Evolutionary conservation across 2,329 filamentous ascomycete genomes (phyloP), one percentile per base, ranked within the genome.

Genomic region (Mycosphaerella sp.): DNA sequence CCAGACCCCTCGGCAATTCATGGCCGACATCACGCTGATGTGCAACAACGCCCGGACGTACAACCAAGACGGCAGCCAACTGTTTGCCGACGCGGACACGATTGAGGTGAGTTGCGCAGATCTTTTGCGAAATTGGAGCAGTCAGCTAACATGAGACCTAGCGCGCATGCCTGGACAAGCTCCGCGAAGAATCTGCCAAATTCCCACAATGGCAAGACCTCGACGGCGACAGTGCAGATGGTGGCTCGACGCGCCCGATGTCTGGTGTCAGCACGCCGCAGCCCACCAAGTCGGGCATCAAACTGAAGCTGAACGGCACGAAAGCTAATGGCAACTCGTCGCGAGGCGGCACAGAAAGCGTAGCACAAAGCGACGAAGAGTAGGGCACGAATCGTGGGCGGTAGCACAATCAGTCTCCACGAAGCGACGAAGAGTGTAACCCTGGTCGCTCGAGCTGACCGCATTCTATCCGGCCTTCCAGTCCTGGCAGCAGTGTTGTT

Each of bases 1-100:
- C 72, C 83, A 82, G 63, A 86, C 81, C 66, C 73, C 96, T 57
- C 83, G 81, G 67, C 88, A 91, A 63, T 83, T 98, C 78, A 81
- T 83, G 52, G 83, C 81, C 62, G 95, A 98, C 67, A 84, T 98
- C 59, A 82, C 84, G 48, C 74, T 92, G 59, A 81, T 98, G 72
- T 93, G 91, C 70, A 83, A 80, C 68, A 98, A 98, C 71, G 95
- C 92, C 61, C 83, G 89, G 70, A 93, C 87, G 2, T 98, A 95
- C 77, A 98, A 98, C 67, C 95, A 98, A 72, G 93, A 97, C 68
- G 87, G 86, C 54, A 96, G 91, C 71, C 77, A 95, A 64, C 80
- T 98, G 51, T 97, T 91, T 74, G 81, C 88, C 66, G 93, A 98
- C 76, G 92, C 92, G 47, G 91, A 91, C 70, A 78, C 86, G 51